Base-by-base conservation (phyloP, 805 yeast genomes). In the Grigorovia transvaalensis region DNA sequence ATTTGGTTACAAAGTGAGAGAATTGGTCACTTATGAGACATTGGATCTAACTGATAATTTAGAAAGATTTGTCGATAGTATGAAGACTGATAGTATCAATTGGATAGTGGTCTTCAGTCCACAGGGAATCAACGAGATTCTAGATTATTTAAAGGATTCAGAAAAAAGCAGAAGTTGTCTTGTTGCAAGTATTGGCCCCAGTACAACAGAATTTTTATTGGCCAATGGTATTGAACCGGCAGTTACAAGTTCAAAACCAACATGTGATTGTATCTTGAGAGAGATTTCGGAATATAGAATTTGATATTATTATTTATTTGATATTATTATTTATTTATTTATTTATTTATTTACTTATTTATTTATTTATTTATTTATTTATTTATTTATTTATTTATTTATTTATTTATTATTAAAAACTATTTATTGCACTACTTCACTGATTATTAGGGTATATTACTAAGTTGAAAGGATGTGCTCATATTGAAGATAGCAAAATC, bases 61-160 rank as follows among this genome's bases (percentile, higher is more conserved):
- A 2, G 66, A 64, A 0, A 67, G 77, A 35, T 76, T 76, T 49
- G 53, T 56, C 48, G 29, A 48, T 1, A 42, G 38, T 15, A 40
- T 50, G 15, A 27, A 44, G 29, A 42, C 52, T 0, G 52, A 58
- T 15, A 71, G 18, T 15, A 30, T 44, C 2, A 44, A 48, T 18
- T 88, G 96, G 96, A 70, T 89, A 5, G 84, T 90, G 0, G 84
- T 91, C 54, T 91, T 90, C 67, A 87, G 96, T 56, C 95, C 96
- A 0, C 95, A 93, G 59, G 96, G 96, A 0, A 84, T 95, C 0
- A 77, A 76, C 30, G 72, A 67, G 0, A 82, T 89, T 12, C 77
- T 86, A 4, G 67, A 75, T 9, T 73, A 74, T 54, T 51, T 79
- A n/a, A 64, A 62, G 48, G 12, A 49, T 0, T 46, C 52, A 3